Evolutionary conservation across 2,329 filamentous ascomycete species (phyloP), one percentile per base, ranked within the genome.

Genomic region (Bipolaris cookei): DNA sequence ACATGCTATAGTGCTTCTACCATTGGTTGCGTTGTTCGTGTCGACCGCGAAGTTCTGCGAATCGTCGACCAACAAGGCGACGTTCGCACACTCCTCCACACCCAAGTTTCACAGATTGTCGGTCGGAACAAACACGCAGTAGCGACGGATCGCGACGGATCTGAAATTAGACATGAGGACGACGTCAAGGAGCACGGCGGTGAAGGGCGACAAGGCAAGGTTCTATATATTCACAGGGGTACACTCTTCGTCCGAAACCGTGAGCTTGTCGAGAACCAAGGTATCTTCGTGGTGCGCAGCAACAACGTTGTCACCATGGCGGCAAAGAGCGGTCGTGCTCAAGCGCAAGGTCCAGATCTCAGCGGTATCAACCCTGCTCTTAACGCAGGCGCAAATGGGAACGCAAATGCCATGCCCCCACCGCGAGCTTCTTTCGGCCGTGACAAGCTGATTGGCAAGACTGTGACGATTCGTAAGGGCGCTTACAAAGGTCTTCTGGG

Each of bases 141-240:
- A 10, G 94, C 95, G 3, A 95, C 94, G 8, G 95, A 99, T 73
- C 88, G 92, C 56, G 92, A 94, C 68, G 94, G 95, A 11, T 92
- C 93, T 14, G 95, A 99, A 75, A 97, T 99, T 64, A 87, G 92
- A 57, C 82, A 89, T 14, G 94, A 96, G 54, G 95, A 99, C 74
- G 93, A 92, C 1, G 91, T 99, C 57, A 94, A 94, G 68, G 95
- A 99, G 77, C 86, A 88, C 58, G 89, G 89, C 18, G 95, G 94
- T 32, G 92, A 97, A 78, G 86, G 89, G 65, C 88, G 92, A 53
- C 88, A 89, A 67, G 95, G 95, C 66, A 91, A 91, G 66, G 96
- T 99, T 64, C 86, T 97, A 54, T 94, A 98, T 76, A 93, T 99
- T 54, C 89, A 98, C 76, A 88, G 95, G 48, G 92, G 91, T n/a